Evolutionary conservation across 495 filamentous ascomycete genomes (phyloP).

Genomic region (Echria macrotheca): DNA sequence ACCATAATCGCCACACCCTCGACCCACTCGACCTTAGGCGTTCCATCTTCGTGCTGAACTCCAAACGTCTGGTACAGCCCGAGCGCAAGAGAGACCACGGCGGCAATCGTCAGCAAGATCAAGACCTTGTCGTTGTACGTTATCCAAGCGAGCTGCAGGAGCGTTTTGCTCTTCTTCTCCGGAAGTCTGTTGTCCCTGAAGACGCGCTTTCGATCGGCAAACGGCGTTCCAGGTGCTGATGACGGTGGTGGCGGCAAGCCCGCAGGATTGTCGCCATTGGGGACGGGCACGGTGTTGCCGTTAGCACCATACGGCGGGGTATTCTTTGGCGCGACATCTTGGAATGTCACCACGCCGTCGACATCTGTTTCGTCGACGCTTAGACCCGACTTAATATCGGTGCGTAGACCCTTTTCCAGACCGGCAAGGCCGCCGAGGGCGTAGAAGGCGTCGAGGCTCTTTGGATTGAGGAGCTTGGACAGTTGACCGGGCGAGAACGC

Average conservation of each 20-base stretch:
- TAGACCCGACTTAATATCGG: constrained; percentile 57
- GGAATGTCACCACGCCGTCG: constrained; percentile 53
- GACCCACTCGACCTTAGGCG: constrained; percentile 65
- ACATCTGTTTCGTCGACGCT: constrained; percentile 59
- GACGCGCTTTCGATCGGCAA: constrained; percentile 61
- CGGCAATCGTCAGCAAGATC: constrained; percentile 66
- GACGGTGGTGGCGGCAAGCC: constrained; percentile 2
- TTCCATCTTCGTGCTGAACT: constrained; percentile 39
- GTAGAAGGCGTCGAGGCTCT: constrained; percentile 63
- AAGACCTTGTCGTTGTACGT: constrained; percentile 84
- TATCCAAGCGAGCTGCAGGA: constrained; percentile 72
- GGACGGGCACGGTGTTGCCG: constrained; percentile 21
- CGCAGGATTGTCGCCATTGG: constrained; percentile 12
- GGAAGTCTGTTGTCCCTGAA: constrained; percentile 68
- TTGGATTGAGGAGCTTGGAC: constrained; percentile 67
- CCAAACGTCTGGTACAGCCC: constrained; percentile 69
- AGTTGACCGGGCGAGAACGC: constrained; percentile 65
- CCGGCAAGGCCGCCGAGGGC: constrained; percentile 64
- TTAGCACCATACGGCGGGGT: constrained; percentile 26
- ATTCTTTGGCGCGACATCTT: constrained; percentile 40
- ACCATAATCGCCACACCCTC: constrained; percentile 76
- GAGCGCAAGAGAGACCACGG: constrained; percentile 63
- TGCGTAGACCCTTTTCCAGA: constrained; percentile 61
- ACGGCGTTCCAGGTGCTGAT: constrained; percentile 26
- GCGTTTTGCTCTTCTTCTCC: constrained; percentile 64